Percentiles rank a stretch among this genome's conserved stretches.
These are phyloP conservation scores for Carex arenaria DNA, from an alignment of 202 grass and related monocot species.

Conservation along the genomic window DNA sequence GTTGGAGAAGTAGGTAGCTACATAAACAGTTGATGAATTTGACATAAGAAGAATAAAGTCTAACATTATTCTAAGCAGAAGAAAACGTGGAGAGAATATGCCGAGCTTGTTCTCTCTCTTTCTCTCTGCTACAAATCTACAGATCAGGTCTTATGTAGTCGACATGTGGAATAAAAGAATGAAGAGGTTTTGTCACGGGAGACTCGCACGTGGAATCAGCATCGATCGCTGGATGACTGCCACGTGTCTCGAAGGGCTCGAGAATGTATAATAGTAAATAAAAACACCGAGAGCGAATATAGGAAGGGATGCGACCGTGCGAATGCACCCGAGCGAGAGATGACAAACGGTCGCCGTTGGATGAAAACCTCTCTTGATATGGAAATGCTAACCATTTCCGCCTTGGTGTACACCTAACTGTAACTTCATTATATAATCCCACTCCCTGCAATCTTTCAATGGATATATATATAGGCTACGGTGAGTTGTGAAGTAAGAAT, in stretches of 20 bases:
- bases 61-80: slow-evolving; percentile 24
- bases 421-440: neutral
- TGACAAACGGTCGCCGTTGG: slow-evolving; percentile 37
- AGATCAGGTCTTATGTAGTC: slow-evolving; percentile 1
- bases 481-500: too few relatives aligned
- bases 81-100: slow-evolving; percentile 24
- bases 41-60: slow-evolving; percentile 25
- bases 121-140: neutral
- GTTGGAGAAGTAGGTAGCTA: neutral
- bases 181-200: slow-evolving; percentile 18
- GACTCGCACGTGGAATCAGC: slow-evolving; percentile 27
- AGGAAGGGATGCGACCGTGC: neutral
- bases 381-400: neutral
- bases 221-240: slow-evolving; percentile 20
- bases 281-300: slow-evolving; percentile 21
- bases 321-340: slow-evolving; percentile 12
- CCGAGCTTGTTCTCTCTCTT: neutral
- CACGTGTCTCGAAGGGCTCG: slow-evolving; percentile 35
- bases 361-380: neutral
- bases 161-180: neutral
- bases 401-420: neutral
- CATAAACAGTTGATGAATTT: neutral
- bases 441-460: neutral
- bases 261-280: slow-evolving; percentile 12
- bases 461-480: neutral